These are phyloP conservation scores for Clonostachys rhizophaga DNA, from an alignment of 2,329 filamentous ascomycete genomes.

Conservation along the genomic window DNA sequence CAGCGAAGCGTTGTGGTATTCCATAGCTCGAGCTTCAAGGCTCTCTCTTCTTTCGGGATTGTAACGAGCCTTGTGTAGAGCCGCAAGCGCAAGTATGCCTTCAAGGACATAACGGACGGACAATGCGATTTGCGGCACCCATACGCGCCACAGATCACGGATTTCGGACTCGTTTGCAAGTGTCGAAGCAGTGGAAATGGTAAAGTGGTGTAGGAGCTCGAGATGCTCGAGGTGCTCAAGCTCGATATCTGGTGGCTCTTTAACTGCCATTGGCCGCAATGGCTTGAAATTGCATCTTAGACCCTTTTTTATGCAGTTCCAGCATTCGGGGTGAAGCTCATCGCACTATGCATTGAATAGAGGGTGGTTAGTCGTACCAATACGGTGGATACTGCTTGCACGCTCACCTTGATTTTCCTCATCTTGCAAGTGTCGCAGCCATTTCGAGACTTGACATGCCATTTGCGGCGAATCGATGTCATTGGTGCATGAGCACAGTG, in stretches of 20 bases:
- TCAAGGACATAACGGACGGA: slow-evolving; percentile 26
- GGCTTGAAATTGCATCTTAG: slow-evolving; percentile 13
- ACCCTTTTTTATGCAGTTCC: slow-evolving; percentile 18
- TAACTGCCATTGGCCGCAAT: neutral
- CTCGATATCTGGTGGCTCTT: slow-evolving; percentile 11
- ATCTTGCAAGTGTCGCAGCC: slow-evolving; percentile 10
- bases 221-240: slow-evolving; percentile 6
- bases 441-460: slow-evolving; percentile 6
- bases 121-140: slow-evolving; percentile 28
- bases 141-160: slow-evolving; percentile 26
- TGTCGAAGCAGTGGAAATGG: slow-evolving; percentile 26
- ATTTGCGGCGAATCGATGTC: neutral
- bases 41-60: neutral
- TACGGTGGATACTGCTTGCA: too few species aligned
- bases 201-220: slow-evolving; percentile 33
- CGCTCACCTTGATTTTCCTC: slow-evolving; percentile 10
- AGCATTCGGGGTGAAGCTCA: slow-evolving; percentile 14
- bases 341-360: slow-evolving; percentile 10
- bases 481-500: too few species aligned
- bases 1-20: slow-evolving; percentile 5
- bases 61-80: slow-evolving; percentile 24
- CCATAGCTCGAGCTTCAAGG: slow-evolving; percentile 1
- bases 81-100: slow-evolving; percentile 26
- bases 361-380: too few species aligned
- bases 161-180: slow-evolving; percentile 20